Conservation (phyloP, 2,329 filamentous ascomycete genomes). For the Alternaria gansuensis region DNA sequence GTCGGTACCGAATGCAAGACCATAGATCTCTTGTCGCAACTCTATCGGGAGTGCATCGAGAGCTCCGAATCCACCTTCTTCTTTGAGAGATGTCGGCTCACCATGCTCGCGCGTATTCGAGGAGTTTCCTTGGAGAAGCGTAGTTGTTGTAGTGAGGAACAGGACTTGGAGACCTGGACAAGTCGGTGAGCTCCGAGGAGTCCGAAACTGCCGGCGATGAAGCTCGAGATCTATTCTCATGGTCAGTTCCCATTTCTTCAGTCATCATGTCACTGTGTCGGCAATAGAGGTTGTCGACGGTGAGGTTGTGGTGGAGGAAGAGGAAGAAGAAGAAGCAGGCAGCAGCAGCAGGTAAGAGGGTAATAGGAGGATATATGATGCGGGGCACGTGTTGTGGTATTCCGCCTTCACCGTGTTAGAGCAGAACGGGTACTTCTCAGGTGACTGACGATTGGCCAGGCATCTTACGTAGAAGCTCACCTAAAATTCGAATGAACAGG, state of each 20-base stretch:
- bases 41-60: conserved; percentile 23
- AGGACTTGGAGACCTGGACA: not conserved
- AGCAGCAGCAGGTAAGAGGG: not conserved
- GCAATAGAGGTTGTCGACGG: not conserved
- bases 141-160: not conserved
- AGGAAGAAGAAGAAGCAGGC: not conserved
- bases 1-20: conserved; percentile 16
- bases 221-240: not conserved
- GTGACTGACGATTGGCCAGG: not conserved
- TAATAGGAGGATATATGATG: not conserved
- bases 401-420: not conserved
- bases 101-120: not conserved
- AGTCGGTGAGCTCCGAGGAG: not conserved
- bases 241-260: not conserved
- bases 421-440: not conserved
- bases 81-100: not conserved
- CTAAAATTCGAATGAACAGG: not conserved
- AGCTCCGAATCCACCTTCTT: conserved; percentile 16
- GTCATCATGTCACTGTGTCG: not conserved
- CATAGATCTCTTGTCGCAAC: conserved; percentile 24
- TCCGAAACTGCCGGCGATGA: not conserved
- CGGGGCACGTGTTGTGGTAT: not conserved
- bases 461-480: not conserved
- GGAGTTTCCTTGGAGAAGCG: not conserved
- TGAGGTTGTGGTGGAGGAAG: not conserved